Evolutionary conservation across 768 basidiomycete genomes (phyloP), one percentile per base, ranked within the genome.

Genomic region (Calvatia gigantea): DNA sequence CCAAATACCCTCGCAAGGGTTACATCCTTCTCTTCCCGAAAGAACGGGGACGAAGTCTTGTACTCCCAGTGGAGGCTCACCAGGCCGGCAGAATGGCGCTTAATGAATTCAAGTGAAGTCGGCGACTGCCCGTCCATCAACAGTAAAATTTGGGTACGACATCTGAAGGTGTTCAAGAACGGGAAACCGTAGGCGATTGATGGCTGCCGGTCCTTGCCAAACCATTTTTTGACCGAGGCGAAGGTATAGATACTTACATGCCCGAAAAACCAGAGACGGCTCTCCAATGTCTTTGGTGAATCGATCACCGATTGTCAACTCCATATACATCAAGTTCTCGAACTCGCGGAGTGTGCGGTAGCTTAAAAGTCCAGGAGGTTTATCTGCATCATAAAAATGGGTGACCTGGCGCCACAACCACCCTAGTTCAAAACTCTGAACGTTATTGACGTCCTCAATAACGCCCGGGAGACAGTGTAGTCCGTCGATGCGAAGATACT

Each of bases 21-120:
- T 48, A n/a, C n/a, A 12, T 33, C 19, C 37, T 21, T 21, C 21
- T 12, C 9, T 42, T 23, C 17, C n/a, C 4, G 41, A 23, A 17
- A 23, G 41, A 19, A n/a, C 21, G n/a, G 19, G 41, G 12, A 42
- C n/a, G 33, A 19, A 21, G 31, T 21, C 8, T 23, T 28, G 12
- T 17, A 23, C 27, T 50, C n/a, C 51, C 51, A 52, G 15, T 52
- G 51, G 23, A 52, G 41, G 41, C 51, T 52, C 29, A 7, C 21
- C 15, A 52, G 39, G 17, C 31, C 25, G 23, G 8, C n/a, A 41
- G 29, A 23, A 19, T 52, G 39, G 6, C 38, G 15, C 19, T 43
- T 8, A 23, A 32, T 17, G 41, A 43, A 39, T 4, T 5, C 14
- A 21, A 15, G n/a, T 6, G 6, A 28, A 6, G 21, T 25, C 9